phyloP scores from a whole-genome alignment of 176 grass and related monocot species.

The Dendrocalamus sinicus region DNA sequence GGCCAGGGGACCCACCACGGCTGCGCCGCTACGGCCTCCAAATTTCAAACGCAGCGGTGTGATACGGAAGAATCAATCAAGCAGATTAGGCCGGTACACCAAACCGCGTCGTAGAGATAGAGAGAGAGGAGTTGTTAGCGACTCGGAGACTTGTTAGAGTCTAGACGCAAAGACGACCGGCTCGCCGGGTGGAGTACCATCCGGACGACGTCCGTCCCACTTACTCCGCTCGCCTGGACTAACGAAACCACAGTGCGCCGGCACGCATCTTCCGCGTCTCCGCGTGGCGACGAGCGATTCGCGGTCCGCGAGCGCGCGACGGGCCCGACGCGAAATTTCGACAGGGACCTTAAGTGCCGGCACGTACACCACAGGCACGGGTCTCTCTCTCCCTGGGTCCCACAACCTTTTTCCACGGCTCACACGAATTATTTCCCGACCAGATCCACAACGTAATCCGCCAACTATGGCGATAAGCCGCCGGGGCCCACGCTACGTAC shows the following conservation, averaged over 20 bases:
- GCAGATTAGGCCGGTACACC: conserved; percentile 11
- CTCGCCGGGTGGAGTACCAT: not conserved
- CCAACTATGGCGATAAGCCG: not conserved
- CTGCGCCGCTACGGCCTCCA: not conserved
- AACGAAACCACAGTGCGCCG: not conserved
- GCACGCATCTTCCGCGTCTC: not conserved
- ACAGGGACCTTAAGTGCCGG: not conserved
- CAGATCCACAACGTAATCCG: conserved; percentile 46
- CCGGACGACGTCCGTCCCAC: not conserved
- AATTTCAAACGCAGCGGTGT: not conserved
- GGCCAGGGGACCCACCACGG: not conserved
- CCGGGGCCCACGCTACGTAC: conserved; percentile 5
- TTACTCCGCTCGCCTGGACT: not conserved
- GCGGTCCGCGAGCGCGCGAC: not conserved
- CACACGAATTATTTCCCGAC: conserved; percentile 43
- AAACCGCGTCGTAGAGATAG: not conserved
- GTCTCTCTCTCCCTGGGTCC: not conserved
- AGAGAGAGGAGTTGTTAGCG: not conserved
- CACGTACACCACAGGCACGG: not conserved
- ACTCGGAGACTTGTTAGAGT: conserved; percentile 39
- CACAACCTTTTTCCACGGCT: not conserved
- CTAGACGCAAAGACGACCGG: conserved; percentile 30
- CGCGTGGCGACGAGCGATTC: not conserved
- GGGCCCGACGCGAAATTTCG: not conserved
- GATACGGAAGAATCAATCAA: too few relatives aligned